Evolutionary conservation across 768 basidiomycete species (phyloP).

Genomic region (Lactarius sp.): DNA sequence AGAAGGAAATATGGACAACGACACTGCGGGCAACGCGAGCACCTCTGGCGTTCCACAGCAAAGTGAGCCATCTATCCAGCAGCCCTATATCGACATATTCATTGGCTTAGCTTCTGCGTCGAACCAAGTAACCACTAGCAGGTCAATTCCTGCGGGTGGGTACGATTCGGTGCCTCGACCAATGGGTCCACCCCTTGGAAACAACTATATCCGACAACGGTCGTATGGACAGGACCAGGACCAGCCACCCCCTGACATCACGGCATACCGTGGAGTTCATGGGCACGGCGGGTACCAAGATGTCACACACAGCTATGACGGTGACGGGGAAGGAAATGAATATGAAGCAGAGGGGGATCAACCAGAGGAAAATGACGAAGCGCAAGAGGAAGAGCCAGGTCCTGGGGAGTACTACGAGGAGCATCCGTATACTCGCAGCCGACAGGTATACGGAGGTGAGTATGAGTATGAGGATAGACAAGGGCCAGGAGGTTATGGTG

Average conservation of each 20-base stretch:
- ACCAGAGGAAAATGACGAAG: background rate
- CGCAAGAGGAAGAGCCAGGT: background rate
- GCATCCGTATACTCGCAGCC: background rate
- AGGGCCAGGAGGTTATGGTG: background rate
- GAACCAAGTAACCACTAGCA: background rate
- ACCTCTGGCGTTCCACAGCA: background rate
- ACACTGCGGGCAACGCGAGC: background rate
- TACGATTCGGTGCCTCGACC: background rate
- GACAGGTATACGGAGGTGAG: background rate
- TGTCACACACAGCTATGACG: background rate
- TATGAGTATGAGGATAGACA: background rate
- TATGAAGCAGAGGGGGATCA: background rate
- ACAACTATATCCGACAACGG: background rate
- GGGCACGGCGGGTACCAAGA: background rate
- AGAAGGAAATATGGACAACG: background rate
- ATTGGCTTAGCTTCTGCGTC: background rate
- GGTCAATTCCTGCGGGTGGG: background rate
- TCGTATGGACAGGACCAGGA: background rate
- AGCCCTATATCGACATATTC: background rate
- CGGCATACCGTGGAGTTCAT: background rate
- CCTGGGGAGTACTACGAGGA: background rate
- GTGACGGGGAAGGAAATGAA: background rate
- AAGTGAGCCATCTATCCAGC: background rate
- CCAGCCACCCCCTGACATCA: background rate
- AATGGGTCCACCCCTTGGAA: background rate